Percentiles rank a stretch among this genome's conserved stretches.
Conservation (phyloP, 768 basidiomycete genomes). For the Brasilioporus rufonigricans region DNA sequence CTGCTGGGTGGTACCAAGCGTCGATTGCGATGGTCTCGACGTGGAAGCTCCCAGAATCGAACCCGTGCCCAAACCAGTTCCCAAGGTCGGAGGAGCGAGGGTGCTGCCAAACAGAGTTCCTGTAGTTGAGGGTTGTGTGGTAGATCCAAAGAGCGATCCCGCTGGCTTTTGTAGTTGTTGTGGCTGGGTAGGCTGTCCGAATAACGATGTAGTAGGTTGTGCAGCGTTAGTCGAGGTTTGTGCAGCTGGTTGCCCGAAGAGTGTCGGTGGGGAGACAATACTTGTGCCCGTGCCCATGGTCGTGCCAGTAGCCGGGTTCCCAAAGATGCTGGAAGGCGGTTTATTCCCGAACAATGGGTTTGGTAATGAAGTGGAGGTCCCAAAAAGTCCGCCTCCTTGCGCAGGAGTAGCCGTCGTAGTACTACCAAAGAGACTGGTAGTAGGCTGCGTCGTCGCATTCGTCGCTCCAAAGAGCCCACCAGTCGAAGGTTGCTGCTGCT, state of each 20-base stretch:
- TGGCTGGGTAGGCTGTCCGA: conserved; percentile 20
- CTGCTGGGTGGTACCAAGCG: conserved; percentile 41
- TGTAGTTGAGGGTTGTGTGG: conserved; percentile 22
- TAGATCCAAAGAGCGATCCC: conserved; percentile 33
- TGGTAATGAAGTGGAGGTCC: conserved; percentile 22
- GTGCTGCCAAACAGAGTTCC: conserved; percentile 38
- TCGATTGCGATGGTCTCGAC: conserved; percentile 34
- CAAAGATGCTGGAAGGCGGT: conserved; percentile 28
- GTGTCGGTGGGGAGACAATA: conserved; percentile 23
- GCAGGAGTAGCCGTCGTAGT: conserved; percentile 18
- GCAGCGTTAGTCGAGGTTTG: conserved; percentile 12
- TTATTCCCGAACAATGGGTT: conserved; percentile 39
- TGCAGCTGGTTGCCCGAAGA: conserved; percentile 30
- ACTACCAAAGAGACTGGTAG: conserved; percentile 29
- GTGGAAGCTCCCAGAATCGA: conserved; percentile 31
- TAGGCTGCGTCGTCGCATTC: conserved; percentile 15
- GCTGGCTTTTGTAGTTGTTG: conserved; percentile 23
- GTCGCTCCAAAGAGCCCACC: conserved; percentile 26
- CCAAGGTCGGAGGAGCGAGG: conserved; percentile 33
- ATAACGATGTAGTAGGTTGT: conserved; percentile 19
- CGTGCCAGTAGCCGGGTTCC: conserved; percentile 25
- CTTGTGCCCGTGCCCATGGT: no score
- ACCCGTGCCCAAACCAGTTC: conserved; percentile 21
- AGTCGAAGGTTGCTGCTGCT: background rate
- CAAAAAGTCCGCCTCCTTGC: conserved; percentile 27